Evolutionary conservation across 192 early-diverging fungal species (phyloP), one percentile per base, ranked within the genome.

Genomic region (Backusella tarrabulga): DNA sequence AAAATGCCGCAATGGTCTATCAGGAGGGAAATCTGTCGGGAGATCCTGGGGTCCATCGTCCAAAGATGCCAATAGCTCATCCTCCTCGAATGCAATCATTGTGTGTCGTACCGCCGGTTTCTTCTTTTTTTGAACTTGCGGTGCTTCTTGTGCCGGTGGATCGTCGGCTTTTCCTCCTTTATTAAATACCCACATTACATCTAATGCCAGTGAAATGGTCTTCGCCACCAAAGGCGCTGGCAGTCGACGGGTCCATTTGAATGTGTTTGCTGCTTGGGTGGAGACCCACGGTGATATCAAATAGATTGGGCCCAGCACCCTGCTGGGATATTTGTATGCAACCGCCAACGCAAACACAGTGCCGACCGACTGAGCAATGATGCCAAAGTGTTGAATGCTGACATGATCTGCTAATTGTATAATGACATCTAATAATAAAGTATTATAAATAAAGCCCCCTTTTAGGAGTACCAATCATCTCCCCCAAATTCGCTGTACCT

Each of bases 321-420:
- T 76, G 0, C 5, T 23, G 1, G 74, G 76, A 34, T 79, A 80
- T 36, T 73, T 50, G 17, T 76, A 67, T 9, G 79, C 83, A 34
- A 79, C 40, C 5, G 83, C 83, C n/a, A 84, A n/a, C 6, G 83
- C 79, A 54, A 84, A 84, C 3, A 84, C 83, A 4, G 76, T 78
- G n/a, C 83, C 83, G 26, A 84, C 83, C 14, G 83, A 84, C 41
- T 84, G 83, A 12, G 67, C 83, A 76, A 84, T 84, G 1, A 84
- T 54, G 3, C 79, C 66, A 41, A 84, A 84, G 17, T 29, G 41
- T 1, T 26, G 23, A 11, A 84, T 73, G 0, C 42, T 17, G n/a
- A 80, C 36, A 63, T 81, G 74, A 72, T 84, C 67, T 8, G 83
- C 79, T 21, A 84, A 41, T 60, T 84, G 77, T 21, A 78, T 73